phyloP scores from a whole-genome alignment of 805 yeast species.

The Myxozyma monticola region DNA sequence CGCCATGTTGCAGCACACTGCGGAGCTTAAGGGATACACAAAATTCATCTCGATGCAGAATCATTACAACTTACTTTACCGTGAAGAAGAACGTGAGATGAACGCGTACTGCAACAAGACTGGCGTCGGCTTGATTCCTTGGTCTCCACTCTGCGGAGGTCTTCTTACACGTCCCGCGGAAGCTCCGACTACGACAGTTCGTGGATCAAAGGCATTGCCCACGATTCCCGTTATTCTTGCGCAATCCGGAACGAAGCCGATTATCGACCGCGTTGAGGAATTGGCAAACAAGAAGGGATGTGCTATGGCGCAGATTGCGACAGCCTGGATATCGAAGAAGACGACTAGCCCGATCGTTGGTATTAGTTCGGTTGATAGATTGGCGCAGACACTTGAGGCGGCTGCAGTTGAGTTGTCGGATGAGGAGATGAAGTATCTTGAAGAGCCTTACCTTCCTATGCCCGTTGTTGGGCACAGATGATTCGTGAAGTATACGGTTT shows the following conservation, averaged over 20 bases:
- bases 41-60: conserved; percentile 63
- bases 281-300: conserved; percentile 49
- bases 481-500: no score
- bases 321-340: conserved; percentile 54
- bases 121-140: conserved; percentile 59
- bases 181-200: conserved; percentile 11
- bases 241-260: conserved; percentile 33
- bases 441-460: conserved; percentile 37
- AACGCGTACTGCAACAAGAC: conserved; percentile 53
- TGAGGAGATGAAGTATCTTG: conserved; percentile 37
- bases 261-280: conserved; percentile 50
- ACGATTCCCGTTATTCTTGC: conserved; percentile 3
- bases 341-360: conserved; percentile 60
- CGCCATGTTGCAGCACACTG: conserved; percentile 37
- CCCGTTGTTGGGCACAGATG: not conserved
- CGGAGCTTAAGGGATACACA: conserved; percentile 57
- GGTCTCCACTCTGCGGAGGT: conserved; percentile 61
- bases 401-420: conserved; percentile 39
- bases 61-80: no score
- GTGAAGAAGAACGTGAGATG: conserved; percentile 67
- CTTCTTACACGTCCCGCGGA: conserved; percentile 48
- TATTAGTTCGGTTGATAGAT: conserved; percentile 47
- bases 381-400: conserved; percentile 54
- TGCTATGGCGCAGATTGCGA: conserved; percentile 54
- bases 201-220: conserved; percentile 10